Percentiles rank a stretch among this genome's conserved stretches.
phyloP scores from a whole-genome alignment of 1,284 basidiomycete genomes.

The Neonothopanus nambi region DNA sequence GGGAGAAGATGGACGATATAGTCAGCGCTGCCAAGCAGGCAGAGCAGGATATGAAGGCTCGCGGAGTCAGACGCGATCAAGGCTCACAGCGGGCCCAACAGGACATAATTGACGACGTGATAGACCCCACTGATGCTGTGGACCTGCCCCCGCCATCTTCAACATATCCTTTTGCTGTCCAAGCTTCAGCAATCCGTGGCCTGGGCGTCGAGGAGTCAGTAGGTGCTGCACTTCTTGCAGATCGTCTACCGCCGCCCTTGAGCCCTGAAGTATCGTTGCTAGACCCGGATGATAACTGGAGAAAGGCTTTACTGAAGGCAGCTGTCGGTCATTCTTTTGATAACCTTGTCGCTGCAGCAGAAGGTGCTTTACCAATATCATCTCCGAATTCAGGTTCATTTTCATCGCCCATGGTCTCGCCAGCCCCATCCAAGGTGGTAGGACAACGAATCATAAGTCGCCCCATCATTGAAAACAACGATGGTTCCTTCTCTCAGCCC shows the following conservation, averaged over 20 bases:
- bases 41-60: constrained; percentile 64
- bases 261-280: constrained; percentile 54
- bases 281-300: constrained; percentile 62
- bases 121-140: constrained; percentile 80
- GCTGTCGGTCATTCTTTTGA: constrained; percentile 75
- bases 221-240: constrained; percentile 70
- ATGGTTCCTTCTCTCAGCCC: constrained; percentile 17
- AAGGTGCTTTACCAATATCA: constrained; percentile 21
- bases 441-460: constrained; percentile 37
- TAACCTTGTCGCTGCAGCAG: constrained; percentile 35
- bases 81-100: constrained; percentile 29
- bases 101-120: constrained; percentile 48
- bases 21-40: constrained; percentile 67
- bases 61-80: constrained; percentile 40
- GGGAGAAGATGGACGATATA: constrained; percentile 75
- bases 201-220: constrained; percentile 70
- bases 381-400: constrained; percentile 29
- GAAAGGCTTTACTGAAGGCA: constrained; percentile 66
- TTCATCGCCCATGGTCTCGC: constrained; percentile 26
- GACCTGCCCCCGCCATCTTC: constrained; percentile 67
- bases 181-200: constrained; percentile 67
- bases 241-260: constrained; percentile 62
- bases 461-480: constrained; percentile 28
- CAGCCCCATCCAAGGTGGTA: constrained; percentile 31
- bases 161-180: constrained; percentile 69